A percentile compares a stretch with the other conserved stretches of the same genome.
These are phyloP conservation scores for Peribolospora baueri DNA, from an alignment of 768 basidiomycete species.

Conservation along the genomic window DNA sequence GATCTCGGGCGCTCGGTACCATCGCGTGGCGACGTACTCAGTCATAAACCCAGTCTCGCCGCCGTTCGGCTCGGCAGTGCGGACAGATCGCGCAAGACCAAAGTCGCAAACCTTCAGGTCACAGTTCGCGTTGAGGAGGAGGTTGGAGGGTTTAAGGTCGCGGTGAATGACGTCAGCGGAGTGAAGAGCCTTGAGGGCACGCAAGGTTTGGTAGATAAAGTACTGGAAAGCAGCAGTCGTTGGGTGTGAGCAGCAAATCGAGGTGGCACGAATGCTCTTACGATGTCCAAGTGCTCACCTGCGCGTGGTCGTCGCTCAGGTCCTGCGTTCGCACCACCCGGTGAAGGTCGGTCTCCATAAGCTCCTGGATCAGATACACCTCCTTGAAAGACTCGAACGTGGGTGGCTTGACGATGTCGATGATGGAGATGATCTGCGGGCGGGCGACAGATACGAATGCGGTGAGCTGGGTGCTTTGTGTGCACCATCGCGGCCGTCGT, in stretches of 20 bases:
- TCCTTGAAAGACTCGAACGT: conserved; percentile 58
- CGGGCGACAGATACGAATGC: conserved; percentile 27
- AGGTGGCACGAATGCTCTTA: neutral
- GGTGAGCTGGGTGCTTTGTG: neutral
- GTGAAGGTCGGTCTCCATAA: conserved; percentile 40
- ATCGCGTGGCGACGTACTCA: conserved; percentile 74
- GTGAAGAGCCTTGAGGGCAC: conserved; percentile 83
- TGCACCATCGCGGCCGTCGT: conserved; percentile 14
- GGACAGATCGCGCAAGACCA: conserved; percentile 40
- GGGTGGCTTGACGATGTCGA: conserved; percentile 71
- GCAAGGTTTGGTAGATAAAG: conserved; percentile 88
- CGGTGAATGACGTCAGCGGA: conserved; percentile 54
- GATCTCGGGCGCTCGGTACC: conserved; percentile 30
- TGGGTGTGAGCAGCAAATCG: neutral
- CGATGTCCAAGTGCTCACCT: neutral
- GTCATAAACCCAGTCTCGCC: conserved; percentile 21
- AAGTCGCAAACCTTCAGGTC: conserved; percentile 31
- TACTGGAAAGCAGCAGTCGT: conserved; percentile 39
- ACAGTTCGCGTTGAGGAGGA: conserved; percentile 61
- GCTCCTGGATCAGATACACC: conserved; percentile 21
- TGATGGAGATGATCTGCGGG: conserved; percentile 79
- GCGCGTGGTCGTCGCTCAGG: conserved; percentile 62
- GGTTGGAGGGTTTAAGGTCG: conserved; percentile 86
- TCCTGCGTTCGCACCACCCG: conserved; percentile 88
- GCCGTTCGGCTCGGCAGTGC: conserved; percentile 17